Evolutionary conservation across 208 protist species (phyloP), one percentile per base, ranked within the genome.

Genomic region (Acanthamoeba polyphaga): DNA sequence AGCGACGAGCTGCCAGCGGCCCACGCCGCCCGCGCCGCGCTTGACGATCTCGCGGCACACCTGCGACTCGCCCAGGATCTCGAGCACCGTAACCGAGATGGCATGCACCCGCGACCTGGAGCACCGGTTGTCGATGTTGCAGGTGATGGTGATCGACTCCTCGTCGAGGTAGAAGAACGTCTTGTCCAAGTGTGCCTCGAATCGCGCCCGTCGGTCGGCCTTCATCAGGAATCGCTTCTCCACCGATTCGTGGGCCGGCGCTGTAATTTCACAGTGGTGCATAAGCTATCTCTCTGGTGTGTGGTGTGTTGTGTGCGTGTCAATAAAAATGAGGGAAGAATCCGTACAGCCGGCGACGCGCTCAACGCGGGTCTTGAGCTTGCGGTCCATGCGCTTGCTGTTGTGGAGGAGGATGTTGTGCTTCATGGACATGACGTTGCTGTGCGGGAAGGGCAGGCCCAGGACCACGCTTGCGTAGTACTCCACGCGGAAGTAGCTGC

Each of bases 361-460:
- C 15, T 46, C 74, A 24, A 82, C 74, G 3, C 74, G 74, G 38
- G 74, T 82, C 74, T 82, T 82, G 46, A 82, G 74, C 74, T 82
- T 82, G 46, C 74, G 74, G 38, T 82, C 74, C 74, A 82, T 82
- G 46, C 74, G 74, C 74, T 82, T 46, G 74, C 74, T 82, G 22
- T 82, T 82, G 32, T 82, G 74, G 46, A 82, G 74, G 6, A 82
- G 74, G 32, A 82, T 43, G 74, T 13, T 53, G 74, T 82, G 74
- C 46, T 82, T 82, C 74, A 82, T 82, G 34, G 74, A 82, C 74
- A 82, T 46, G 38, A 82, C 74, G 38, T 82, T 82, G 74, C 74
- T 82, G 46, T 82, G 74, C 38, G 74, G 74, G 38, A 82, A 82
- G 38, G 74, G 74, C 74, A 82, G 46, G 38, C 74, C 74, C 38